These are phyloP conservation scores for Fomitopsis schrenkii DNA, from an alignment of 1,284 basidiomycete species.

Conservation along the genomic window DNA sequence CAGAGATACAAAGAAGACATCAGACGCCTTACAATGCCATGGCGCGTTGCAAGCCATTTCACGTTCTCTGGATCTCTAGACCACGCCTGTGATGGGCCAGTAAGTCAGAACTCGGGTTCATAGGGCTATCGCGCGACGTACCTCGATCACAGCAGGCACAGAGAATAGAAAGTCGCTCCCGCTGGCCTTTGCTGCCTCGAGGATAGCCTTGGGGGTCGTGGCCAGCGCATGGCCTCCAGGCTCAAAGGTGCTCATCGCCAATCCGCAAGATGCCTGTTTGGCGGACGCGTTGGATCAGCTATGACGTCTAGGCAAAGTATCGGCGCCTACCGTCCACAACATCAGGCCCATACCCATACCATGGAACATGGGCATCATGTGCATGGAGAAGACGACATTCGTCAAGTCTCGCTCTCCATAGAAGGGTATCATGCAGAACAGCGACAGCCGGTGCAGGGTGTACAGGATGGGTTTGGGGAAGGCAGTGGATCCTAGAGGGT, in stretches of 20 bases:
- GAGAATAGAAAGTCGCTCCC: constrained; percentile 14
- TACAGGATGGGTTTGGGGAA: constrained; percentile 21
- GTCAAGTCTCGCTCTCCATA: constrained; percentile 15
- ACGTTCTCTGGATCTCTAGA: constrained; percentile 1
- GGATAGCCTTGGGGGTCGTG: constrained; percentile 15
- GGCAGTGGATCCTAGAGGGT: constrained; percentile 19
- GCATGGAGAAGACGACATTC: constrained; percentile 11
- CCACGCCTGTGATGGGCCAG: background rate
- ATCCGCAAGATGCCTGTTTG: constrained; percentile 12
- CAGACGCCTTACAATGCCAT: background rate
- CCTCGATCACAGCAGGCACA: constrained; percentile 20
- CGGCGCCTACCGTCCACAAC: constrained; percentile 5
- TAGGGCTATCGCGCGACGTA: background rate
- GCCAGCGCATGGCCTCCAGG: constrained; percentile 15
- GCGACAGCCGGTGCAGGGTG: constrained; percentile 8
- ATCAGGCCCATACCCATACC: constrained; percentile 14
- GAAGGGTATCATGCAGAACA: background rate
- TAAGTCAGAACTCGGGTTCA: background rate
- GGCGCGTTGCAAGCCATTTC: constrained; percentile 2
- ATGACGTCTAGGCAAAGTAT: background rate
- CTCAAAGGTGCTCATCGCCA: constrained; percentile 11
- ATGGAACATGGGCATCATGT: constrained; percentile 19
- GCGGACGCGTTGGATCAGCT: too few relatives aligned
- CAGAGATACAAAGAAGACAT: background rate
- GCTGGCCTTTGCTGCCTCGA: constrained; percentile 8